phyloP scores from a whole-genome alignment of 129 eudicot genomes.

The Chrysanthemum seticuspe region DNA sequence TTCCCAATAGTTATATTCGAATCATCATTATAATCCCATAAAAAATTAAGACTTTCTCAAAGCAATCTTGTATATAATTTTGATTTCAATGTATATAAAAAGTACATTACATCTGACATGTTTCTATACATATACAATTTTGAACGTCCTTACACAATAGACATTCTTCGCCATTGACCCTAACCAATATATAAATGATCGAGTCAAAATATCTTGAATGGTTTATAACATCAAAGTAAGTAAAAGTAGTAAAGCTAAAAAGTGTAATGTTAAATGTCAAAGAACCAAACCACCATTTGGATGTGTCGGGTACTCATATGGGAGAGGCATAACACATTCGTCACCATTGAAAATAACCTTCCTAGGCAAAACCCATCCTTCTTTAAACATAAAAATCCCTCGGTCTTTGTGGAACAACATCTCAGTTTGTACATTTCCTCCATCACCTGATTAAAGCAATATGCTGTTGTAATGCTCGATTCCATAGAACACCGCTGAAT shows the following conservation, averaged over 20 bases:
- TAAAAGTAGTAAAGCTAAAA: conserved; percentile 16
- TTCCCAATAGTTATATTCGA: too few relatives aligned
- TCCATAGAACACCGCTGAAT: conserved; percentile 81
- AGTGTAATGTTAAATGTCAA: conserved; percentile 13
- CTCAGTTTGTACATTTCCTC: conserved; percentile 79
- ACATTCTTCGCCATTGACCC: background rate
- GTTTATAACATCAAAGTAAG: conserved; percentile 12
- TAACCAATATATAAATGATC: conserved; percentile 5
- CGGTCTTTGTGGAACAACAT: conserved; percentile 58
- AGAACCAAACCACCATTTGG: conserved; percentile 35
- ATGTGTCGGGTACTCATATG: conserved; percentile 57
- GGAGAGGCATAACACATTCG: conserved; percentile 68
- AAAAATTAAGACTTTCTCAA: too few relatives aligned
- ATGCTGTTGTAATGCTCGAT: conserved; percentile 70
- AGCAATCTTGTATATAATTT: too few relatives aligned
- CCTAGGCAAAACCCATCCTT: conserved; percentile 80
- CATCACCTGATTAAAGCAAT: conserved; percentile 58
- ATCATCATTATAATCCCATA: too few relatives aligned
- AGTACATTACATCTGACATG: too few relatives aligned
- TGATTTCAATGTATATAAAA: too few relatives aligned
- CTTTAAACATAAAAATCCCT: conserved; percentile 50
- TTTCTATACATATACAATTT: too few relatives aligned
- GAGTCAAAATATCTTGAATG: background rate
- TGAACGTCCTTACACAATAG: too few relatives aligned
- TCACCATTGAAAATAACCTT: conserved; percentile 70